Evolutionary conservation across 148 eudicot genomes (phyloP).

Genomic region (Diospyros kaki): DNA sequence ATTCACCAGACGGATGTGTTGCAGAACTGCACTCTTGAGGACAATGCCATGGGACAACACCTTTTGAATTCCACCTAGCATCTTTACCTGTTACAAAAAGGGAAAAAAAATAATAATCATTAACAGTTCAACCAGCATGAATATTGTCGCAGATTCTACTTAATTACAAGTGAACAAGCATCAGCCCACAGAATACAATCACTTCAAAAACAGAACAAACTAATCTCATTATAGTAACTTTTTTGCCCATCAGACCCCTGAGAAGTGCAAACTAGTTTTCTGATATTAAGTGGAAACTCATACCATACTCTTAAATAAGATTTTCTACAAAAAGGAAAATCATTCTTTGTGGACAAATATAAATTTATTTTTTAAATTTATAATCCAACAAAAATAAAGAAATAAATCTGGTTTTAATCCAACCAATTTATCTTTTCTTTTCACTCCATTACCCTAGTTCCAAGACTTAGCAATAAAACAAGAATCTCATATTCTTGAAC

Average conservation of each 20-base stretch:
- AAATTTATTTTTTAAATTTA: too few relatives aligned
- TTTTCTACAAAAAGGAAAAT: too few relatives aligned
- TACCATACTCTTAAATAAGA: too few relatives aligned
- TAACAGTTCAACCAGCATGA: background rate
- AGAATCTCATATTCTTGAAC: background rate
- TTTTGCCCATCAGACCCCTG: too few relatives aligned
- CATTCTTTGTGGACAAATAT: too few relatives aligned
- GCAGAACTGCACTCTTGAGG: slow-evolving; percentile 68
- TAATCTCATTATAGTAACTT: background rate
- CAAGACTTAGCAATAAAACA: background rate
- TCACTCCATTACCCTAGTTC: too few relatives aligned
- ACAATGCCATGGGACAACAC: slow-evolving; percentile 49
- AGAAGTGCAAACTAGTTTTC: too few relatives aligned
- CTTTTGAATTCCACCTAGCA: slow-evolving; percentile 72
- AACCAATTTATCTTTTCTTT: too few relatives aligned
- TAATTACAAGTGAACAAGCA: slow-evolving; percentile 3
- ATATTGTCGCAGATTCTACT: background rate
- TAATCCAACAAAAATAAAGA: too few relatives aligned
- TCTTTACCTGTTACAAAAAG: slow-evolving; percentile 26
- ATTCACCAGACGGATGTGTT: slow-evolving; percentile 57
- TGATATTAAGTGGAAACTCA: too few relatives aligned
- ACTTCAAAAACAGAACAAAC: background rate
- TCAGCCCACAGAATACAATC: background rate
- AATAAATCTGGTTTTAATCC: too few relatives aligned
- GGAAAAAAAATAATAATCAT: background rate